These are phyloP conservation scores for Letharia lupina DNA, from an alignment of 495 filamentous ascomycete genomes.

Conservation along the genomic window DNA sequence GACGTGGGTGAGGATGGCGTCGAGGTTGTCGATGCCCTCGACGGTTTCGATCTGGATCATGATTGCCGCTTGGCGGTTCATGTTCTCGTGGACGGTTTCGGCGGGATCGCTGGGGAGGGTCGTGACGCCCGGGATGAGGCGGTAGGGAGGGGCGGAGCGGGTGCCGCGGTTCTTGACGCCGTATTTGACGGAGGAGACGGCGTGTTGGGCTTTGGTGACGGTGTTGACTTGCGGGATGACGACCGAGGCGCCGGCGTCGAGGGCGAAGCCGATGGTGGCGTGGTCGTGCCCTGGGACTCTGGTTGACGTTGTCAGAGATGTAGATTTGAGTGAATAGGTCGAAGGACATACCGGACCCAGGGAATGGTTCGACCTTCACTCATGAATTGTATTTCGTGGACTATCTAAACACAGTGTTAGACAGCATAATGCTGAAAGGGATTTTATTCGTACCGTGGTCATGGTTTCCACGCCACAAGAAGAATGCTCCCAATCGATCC, in stretches of 20 bases:
- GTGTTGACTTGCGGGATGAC: conserved; percentile 42
- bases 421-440: neutral
- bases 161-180: conserved; percentile 30
- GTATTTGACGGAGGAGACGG: conserved; percentile 44
- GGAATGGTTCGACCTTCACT: conserved; percentile 35
- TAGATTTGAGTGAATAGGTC: neutral
- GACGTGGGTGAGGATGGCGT: conserved; percentile 40
- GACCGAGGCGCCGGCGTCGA: conserved; percentile 40
- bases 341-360: conserved; percentile 28
- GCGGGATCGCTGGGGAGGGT: conserved; percentile 26
- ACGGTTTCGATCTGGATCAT: conserved; percentile 45
- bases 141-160: conserved; percentile 38
- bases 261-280: conserved; percentile 39
- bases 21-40: conserved; percentile 46
- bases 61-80: conserved; percentile 39
- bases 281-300: conserved; percentile 41
- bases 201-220: conserved; percentile 37
- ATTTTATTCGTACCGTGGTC: conserved; percentile 28
- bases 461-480: conserved; percentile 38
- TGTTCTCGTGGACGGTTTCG: conserved; percentile 30
- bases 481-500: conserved; percentile 42
- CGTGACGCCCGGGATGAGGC: conserved; percentile 31
- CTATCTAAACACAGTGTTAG: conserved; percentile 27
- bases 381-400: conserved; percentile 38
- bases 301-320: neutral